These are phyloP conservation scores for Suillus brevipes DNA, from an alignment of 768 basidiomycete genomes.

Conservation along the genomic window DNA sequence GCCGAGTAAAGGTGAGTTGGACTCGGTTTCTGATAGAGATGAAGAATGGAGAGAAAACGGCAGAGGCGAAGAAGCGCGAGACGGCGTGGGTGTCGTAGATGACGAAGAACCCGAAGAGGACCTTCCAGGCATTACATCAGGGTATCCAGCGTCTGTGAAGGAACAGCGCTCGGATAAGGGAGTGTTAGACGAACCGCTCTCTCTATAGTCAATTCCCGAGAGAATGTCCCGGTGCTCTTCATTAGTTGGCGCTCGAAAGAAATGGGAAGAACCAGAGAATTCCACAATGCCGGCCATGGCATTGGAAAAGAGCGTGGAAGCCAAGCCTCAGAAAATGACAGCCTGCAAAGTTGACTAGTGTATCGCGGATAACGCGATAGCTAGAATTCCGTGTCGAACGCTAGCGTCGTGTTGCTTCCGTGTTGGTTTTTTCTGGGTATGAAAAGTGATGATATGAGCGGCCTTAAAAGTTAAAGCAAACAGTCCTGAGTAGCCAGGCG, in stretches of 20 bases:
- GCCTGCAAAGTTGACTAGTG: neutral
- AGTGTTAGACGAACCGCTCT: constrained; percentile 20
- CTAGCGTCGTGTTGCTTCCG: neutral
- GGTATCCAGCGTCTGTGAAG: constrained; percentile 22
- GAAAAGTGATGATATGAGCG: constrained; percentile 3
- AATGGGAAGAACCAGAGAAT: constrained; percentile 16
- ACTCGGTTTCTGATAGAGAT: constrained; percentile 61
- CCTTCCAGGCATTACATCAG: constrained; percentile 22
- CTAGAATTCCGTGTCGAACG: neutral
- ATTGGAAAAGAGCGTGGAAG: constrained; percentile 9
- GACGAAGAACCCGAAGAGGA: constrained; percentile 29
- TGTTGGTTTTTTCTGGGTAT: neutral
- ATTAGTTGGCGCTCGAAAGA: constrained; percentile 12
- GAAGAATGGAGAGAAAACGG: constrained; percentile 55
- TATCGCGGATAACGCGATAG: neutral
- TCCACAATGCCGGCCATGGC: constrained; percentile 22
- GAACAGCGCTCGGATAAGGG: constrained; percentile 13
- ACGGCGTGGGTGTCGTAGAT: constrained; percentile 55
- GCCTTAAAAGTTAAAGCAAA: neutral
- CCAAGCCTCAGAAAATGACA: constrained; percentile 5
- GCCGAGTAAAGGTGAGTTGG: constrained; percentile 45
- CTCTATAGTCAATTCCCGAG: constrained; percentile 45
- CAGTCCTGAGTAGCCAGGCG: neutral
- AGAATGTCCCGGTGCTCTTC: constrained; percentile 49
- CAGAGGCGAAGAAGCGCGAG: constrained; percentile 63